phyloP scores from a whole-genome alignment of 305 asterid genomes.

The Fraxinus nigra region DNA sequence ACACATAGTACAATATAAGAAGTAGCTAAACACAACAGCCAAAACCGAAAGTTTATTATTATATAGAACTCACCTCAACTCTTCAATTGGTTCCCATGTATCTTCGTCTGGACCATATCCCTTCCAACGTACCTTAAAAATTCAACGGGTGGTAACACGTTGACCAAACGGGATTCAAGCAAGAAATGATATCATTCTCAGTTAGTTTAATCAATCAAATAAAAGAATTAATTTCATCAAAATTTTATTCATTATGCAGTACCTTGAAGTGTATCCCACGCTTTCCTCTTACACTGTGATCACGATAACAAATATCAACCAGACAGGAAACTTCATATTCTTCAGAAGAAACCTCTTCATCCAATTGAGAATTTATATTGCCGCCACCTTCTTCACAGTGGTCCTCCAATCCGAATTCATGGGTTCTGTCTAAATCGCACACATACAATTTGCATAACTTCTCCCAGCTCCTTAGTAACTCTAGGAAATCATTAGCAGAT shows the following conservation, averaged over 20 bases:
- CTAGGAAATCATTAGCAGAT: slow-evolving; percentile 55
- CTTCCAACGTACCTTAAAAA: slow-evolving; percentile 56
- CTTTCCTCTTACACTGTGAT: slow-evolving; percentile 46
- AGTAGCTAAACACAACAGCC: not conserved
- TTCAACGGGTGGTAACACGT: slow-evolving; percentile 1
- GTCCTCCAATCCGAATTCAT: slow-evolving; percentile 32
- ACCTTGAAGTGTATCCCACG: slow-evolving; percentile 70
- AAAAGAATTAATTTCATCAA: slow-evolving; percentile 2
- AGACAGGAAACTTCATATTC: slow-evolving; percentile 51
- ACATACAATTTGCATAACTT: slow-evolving; percentile 46
- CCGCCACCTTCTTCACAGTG: slow-evolving; percentile 28
- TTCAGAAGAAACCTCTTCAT: slow-evolving; percentile 34
- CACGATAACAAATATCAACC: slow-evolving; percentile 64
- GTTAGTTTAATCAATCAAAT: not conserved
- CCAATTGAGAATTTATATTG: slow-evolving; percentile 7
- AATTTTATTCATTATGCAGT: not conserved
- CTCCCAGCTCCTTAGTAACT: slow-evolving; percentile 66
- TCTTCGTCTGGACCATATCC: slow-evolving; percentile 57
- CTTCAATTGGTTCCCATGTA: slow-evolving; percentile 56
- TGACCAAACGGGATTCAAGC: not conserved
- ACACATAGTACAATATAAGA: not conserved
- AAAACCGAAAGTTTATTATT: not conserved
- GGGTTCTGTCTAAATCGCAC: slow-evolving; percentile 26
- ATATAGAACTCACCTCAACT: slow-evolving; percentile 38
- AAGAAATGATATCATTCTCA: not conserved